Evolutionary conservation across 1,139 yeast genomes (phyloP).

Genomic region (Waltiozyma sp.): DNA sequence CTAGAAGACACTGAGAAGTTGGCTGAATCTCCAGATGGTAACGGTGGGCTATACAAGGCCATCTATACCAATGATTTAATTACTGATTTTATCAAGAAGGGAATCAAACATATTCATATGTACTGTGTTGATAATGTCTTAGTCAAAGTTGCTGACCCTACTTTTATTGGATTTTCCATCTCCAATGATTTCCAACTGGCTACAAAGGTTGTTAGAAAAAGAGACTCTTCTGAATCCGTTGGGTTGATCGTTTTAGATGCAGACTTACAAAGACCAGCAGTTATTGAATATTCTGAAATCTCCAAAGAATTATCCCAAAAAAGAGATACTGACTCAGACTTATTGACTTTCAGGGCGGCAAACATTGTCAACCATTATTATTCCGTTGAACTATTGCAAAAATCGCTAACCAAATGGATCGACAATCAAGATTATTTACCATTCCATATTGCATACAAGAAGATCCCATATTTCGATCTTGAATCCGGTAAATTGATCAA

Average conservation of each 20-base stretch:
- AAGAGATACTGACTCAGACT: constrained; percentile 34
- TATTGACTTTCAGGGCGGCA: constrained; percentile 80
- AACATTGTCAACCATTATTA: constrained; percentile 96
- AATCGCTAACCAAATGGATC: constrained; percentile 61
- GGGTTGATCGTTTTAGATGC: constrained; percentile 80
- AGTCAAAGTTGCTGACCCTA: constrained; percentile 91
- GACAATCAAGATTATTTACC: constrained; percentile 59
- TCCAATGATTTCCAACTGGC: constrained; percentile 60
- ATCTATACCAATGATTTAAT: constrained; percentile 53
- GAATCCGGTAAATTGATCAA: constrained; percentile 37
- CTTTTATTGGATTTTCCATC: constrained; percentile 80
- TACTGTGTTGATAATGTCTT: constrained; percentile 93
- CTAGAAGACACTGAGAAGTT: constrained; percentile 43
- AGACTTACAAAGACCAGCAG: constrained; percentile 60
- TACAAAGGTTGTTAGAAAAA: constrained; percentile 90
- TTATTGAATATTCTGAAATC: constrained; percentile 92
- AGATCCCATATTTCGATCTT: constrained; percentile 52
- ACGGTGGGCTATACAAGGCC: constrained; percentile 93
- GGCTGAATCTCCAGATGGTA: constrained; percentile 93
- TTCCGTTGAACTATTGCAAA: constrained; percentile 57
- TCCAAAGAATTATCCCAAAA: constrained; percentile 61
- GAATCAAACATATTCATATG: constrained; percentile 86
- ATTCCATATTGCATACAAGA: constrained; percentile 88
- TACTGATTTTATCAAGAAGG: constrained; percentile 55
- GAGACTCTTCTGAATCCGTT: constrained; percentile 78